Conservation (phyloP, 176 grass and related monocot species). For the Elaeis guineensis region DNA sequence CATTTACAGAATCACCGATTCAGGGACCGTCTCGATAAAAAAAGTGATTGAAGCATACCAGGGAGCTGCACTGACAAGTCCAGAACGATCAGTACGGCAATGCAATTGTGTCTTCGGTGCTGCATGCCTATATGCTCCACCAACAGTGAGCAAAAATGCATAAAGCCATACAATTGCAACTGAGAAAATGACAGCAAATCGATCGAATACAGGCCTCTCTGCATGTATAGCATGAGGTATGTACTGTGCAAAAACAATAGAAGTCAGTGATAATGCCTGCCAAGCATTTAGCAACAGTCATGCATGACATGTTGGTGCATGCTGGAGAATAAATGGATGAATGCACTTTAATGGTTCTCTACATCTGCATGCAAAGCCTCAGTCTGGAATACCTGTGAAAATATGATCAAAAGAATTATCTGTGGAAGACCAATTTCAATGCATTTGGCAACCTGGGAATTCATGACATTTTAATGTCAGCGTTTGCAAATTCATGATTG, state of each 20-base stretch:
- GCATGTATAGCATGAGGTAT: conserved; percentile 40
- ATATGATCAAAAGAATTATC: conserved; percentile 70
- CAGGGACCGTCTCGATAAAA: not conserved
- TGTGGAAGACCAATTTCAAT: conserved; percentile 95
- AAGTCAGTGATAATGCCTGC: not conserved
- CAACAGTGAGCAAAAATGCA: conserved; percentile 74
- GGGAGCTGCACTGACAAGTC: conserved; percentile 66
- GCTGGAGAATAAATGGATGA: no score
- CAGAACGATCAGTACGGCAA: conserved; percentile 81
- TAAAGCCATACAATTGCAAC: conserved; percentile 86
- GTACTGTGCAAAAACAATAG: conserved; percentile 36
- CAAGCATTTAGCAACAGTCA: not conserved
- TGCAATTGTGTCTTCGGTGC: conserved; percentile 68
- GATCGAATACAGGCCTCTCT: conserved; percentile 44
- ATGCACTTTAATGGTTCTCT: no score
- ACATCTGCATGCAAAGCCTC: no score
- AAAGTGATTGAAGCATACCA: conserved; percentile 40
- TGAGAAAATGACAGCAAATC: conserved; percentile 72
- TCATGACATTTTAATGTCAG: conserved; percentile 6
- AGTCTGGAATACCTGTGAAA: conserved; percentile 54
- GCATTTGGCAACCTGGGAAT: conserved; percentile 85
- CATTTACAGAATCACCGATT: not conserved
- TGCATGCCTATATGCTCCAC: conserved; percentile 68
- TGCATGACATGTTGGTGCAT: conserved; percentile 10
- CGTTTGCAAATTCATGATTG: no score